Evolutionary conservation across 208 protist genomes (phyloP).

Genomic region (Plasmodiophora brassicae): DNA sequence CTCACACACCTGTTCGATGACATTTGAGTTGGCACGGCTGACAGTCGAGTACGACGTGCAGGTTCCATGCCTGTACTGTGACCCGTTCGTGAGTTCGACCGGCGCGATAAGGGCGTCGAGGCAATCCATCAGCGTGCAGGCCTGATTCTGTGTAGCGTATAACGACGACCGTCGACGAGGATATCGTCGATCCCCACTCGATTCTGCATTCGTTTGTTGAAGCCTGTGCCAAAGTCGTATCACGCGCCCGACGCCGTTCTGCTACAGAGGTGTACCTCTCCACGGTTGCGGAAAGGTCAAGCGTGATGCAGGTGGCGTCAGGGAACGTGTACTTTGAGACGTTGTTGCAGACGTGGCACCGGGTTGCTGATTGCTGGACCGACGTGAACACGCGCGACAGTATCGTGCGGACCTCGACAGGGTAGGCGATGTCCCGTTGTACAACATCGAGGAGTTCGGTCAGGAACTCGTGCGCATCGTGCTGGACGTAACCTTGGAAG

Average conservation of each 20-base stretch:
- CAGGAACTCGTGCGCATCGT: constrained; percentile 2
- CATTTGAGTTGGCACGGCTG: too few species aligned
- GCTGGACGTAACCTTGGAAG: neutral
- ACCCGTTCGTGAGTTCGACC: neutral
- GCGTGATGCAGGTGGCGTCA: neutral
- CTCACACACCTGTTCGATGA: neutral
- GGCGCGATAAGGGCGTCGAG: neutral
- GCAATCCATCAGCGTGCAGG: neutral
- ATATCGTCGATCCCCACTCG: neutral
- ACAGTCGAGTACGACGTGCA: neutral
- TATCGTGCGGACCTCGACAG: too few species aligned
- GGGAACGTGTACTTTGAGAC: neutral
- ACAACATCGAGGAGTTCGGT: too few species aligned
- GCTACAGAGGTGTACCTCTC: too few species aligned
- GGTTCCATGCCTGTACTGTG: neutral
- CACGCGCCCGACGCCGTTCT: too few species aligned
- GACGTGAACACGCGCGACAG: too few species aligned
- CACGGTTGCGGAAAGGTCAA: too few species aligned
- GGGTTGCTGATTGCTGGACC: too few species aligned
- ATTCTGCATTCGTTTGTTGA: too few species aligned
- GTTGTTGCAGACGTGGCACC: too few species aligned
- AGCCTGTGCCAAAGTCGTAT: too few species aligned
- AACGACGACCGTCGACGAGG: neutral
- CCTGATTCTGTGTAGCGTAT: neutral
- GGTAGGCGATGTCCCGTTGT: too few species aligned